phyloP scores from a whole-genome alignment of 768 basidiomycete genomes.

The Tricholoma sp. region DNA sequence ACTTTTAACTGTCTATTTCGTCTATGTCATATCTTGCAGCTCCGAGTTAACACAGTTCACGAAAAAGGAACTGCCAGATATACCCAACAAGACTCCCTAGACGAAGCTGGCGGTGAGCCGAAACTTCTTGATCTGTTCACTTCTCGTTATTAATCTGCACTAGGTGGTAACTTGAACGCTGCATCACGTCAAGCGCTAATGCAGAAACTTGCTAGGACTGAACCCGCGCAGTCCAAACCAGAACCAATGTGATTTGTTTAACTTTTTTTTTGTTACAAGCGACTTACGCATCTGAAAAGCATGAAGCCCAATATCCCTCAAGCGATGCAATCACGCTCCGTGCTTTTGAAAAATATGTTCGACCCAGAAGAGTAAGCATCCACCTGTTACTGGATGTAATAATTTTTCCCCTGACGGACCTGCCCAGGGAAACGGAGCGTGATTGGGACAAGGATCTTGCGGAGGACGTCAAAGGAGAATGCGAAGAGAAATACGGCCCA shows the following conservation, averaged over 20 bases:
- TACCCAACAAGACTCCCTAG: conserved; percentile 73
- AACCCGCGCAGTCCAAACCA: conserved; percentile 51
- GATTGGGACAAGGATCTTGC: conserved; percentile 97
- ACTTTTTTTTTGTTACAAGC: too few relatives aligned
- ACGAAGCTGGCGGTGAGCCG: conserved; percentile 78
- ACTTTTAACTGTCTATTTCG: background rate
- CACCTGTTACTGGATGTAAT: background rate
- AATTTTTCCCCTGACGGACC: background rate
- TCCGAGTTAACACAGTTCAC: conserved; percentile 89
- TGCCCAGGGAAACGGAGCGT: conserved; percentile 79
- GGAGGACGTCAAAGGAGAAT: conserved; percentile 94
- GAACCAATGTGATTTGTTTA: conserved; percentile 51
- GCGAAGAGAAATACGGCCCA: conserved; percentile 83
- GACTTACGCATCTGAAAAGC: conserved; percentile 32
- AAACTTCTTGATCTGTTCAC: too few relatives aligned
- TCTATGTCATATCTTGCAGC: conserved; percentile 33
- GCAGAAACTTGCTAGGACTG: conserved; percentile 99
- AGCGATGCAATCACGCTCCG: conserved; percentile 83
- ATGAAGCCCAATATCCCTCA: conserved; percentile 76
- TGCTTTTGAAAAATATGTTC: conserved; percentile 94
- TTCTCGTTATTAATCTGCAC: background rate
- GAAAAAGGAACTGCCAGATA: conserved; percentile 80
- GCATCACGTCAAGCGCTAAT: conserved; percentile 98
- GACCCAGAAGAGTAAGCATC: conserved; percentile 84
- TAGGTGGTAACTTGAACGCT: conserved; percentile 97